Percentiles rank a stretch among this genome's conserved stretches.
phyloP scores from a whole-genome alignment of 306 rosid genomes.

The Vigna unguiculata region DNA sequence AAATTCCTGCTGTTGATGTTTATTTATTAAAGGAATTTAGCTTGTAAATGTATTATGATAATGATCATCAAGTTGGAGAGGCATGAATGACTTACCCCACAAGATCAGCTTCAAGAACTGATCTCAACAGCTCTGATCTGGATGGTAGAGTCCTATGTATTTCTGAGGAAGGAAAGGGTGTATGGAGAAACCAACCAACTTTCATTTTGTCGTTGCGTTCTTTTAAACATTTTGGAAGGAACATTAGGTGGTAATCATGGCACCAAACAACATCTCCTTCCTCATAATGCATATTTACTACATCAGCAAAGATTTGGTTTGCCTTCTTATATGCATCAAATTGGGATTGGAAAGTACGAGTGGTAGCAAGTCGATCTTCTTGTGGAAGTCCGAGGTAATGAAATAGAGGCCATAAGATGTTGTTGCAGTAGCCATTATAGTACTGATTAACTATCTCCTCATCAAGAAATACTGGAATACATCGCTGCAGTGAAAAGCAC shows the following conservation, averaged over 20 bases:
- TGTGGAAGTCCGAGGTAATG: slow-evolving; percentile 97
- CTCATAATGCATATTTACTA: slow-evolving; percentile 81
- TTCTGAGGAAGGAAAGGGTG: slow-evolving; percentile 99
- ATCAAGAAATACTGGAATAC: slow-evolving; percentile 93
- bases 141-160: slow-evolving; percentile 94
- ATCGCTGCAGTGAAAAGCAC: slow-evolving; percentile 67
- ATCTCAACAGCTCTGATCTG: slow-evolving; percentile 81
- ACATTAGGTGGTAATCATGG: slow-evolving; percentile 97
- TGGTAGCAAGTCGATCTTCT: slow-evolving; percentile 96
- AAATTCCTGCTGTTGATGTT: neutral
- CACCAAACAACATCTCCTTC: slow-evolving; percentile 98
- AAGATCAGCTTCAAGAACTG: slow-evolving; percentile 94
- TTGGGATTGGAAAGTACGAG: slow-evolving; percentile 91
- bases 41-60: neutral
- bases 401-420: slow-evolving; percentile 95
- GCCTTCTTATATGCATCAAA: slow-evolving; percentile 95
- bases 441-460: slow-evolving; percentile 94
- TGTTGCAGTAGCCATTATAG: slow-evolving; percentile 97
- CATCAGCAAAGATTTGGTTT: slow-evolving; percentile 93
- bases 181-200: slow-evolving; percentile 99
- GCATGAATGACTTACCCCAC: slow-evolving; percentile 79
- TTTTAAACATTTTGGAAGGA: slow-evolving; percentile 91
- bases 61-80: slow-evolving; percentile 28
- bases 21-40: neutral
- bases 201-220: slow-evolving; percentile 78